These are phyloP conservation scores for Cladosporium halotolerans DNA, from an alignment of 2,329 filamentous ascomycete species.

Conservation along the genomic window DNA sequence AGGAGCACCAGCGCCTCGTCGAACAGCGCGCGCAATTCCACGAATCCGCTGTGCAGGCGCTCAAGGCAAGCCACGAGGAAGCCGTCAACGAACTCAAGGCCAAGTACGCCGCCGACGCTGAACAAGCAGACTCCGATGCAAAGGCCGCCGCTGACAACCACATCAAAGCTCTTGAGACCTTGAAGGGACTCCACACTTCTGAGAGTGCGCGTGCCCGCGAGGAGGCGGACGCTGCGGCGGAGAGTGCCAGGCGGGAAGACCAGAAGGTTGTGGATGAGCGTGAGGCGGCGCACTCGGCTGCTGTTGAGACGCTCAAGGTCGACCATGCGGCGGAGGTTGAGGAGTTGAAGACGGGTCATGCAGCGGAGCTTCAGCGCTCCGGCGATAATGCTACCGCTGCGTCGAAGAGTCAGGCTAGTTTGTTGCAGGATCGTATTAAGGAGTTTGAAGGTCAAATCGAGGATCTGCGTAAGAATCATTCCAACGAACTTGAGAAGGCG, in stretches of 20 bases:
- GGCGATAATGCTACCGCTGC: not conserved
- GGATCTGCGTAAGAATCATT: slow-evolving; percentile 1
- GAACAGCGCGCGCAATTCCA: slow-evolving; percentile 12
- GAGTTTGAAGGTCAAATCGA: slow-evolving; percentile 9
- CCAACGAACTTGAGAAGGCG: not conserved
- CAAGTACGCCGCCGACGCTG: slow-evolving; percentile 14
- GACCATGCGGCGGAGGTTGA: slow-evolving; percentile 12
- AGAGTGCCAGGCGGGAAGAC: slow-evolving; percentile 6
- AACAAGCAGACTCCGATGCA: slow-evolving; percentile 3
- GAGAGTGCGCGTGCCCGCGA: not conserved
- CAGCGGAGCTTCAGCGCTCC: slow-evolving; percentile 2
- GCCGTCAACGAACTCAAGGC: slow-evolving; percentile 13
- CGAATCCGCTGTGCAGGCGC: slow-evolving; percentile 7
- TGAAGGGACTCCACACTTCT: not conserved
- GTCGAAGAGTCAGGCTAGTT: not conserved
- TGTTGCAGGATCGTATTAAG: not conserved
- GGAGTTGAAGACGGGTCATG: slow-evolving; percentile 8
- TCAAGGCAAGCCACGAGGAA: slow-evolving; percentile 12
- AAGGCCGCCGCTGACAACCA: slow-evolving; percentile 8
- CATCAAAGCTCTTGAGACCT: slow-evolving; percentile 5
- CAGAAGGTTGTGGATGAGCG: slow-evolving; percentile 1
- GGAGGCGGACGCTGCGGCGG: not conserved
- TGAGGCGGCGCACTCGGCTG: slow-evolving; percentile 3
- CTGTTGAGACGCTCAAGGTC: slow-evolving; percentile 3
- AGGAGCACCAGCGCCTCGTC: not conserved